Base-by-base conservation (phyloP, 1,284 basidiomycete genomes). In the Fomitopsis pinicola region DNA sequence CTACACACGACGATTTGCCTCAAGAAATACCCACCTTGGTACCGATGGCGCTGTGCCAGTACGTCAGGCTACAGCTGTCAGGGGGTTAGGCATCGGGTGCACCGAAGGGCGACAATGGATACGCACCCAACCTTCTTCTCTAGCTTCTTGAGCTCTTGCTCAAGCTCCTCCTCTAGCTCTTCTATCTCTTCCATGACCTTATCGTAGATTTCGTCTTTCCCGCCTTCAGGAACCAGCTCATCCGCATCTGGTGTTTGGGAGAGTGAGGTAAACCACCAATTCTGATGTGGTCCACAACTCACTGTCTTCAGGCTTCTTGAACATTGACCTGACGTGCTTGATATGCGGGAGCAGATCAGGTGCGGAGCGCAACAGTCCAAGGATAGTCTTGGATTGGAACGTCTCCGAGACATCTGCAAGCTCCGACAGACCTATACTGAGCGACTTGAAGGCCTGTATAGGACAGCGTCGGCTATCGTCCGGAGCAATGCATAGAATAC, bases 181-280 rank as follows among this genome's bases (percentile, higher is more conserved):
- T 75, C 70, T 42, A 95, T 92, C 67, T 91, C 90, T 36, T 78
- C 76, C 72, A 86, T 84, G 48, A 95, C 83, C 14, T 77, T 80
- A 71, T 97, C 95, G 68, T 93, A 97, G 30, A 82, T 85, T 36
- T 88, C 85, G 67, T 97, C 94, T 66, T 91, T 92, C n/a, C 93
- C 94, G 35, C 84, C 80, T 53, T 82, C 81, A 2, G 95, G 95
- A 26, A 92, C 75, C 0, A 94, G 78, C 64, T 91, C 84, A 75
- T 90, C 79, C 65, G 77, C 76, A 64, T 83, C 86, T 86, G 15
- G 17, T 5, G 40, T 1, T 10, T 15, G 14, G 3, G 14, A 40
- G 3, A 40, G 38, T 40, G 5, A 3, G 9, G 9, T 14, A 2
- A 12, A 15, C 33, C 7, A 54, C 12, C 0, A 59, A 69, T 42